These are phyloP conservation scores for Panicum virgatum DNA, from an alignment of 202 grass and related monocot genomes.

Conservation along the genomic window DNA sequence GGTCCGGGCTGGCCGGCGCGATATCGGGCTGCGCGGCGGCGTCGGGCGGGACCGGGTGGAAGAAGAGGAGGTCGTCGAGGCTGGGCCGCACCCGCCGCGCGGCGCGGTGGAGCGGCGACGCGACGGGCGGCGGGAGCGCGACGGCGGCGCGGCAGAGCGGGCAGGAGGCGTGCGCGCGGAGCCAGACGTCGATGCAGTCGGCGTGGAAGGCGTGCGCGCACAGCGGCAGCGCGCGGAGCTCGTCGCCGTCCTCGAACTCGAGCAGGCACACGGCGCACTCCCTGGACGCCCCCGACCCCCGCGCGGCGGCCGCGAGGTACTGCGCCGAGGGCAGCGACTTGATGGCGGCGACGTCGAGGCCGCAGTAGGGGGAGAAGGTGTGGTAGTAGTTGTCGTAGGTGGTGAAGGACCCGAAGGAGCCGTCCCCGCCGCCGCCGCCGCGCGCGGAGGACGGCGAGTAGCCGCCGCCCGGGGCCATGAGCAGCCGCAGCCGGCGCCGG, in stretches of 20 bases:
- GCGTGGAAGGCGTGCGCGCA: conserved; percentile 95
- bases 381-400: conserved; percentile 78
- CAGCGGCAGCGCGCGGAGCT: conserved; percentile 71
- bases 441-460: background rate
- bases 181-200: conserved; percentile 95
- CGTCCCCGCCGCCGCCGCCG: background rate
- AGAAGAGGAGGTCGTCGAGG: conserved; percentile 83
- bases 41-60: conserved; percentile 30
- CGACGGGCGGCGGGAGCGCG: conserved; percentile 42
- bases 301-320: conserved; percentile 40
- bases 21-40: conserved; percentile 45
- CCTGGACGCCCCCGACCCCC: conserved; percentile 43
- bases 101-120: conserved; percentile 45
- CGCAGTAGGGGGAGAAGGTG: conserved; percentile 75
- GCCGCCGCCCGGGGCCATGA: conserved; percentile 18
- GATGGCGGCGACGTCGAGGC: conserved; percentile 82
- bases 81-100: conserved; percentile 63
- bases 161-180: conserved; percentile 82
- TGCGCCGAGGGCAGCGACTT: conserved; percentile 76
- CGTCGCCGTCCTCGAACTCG: conserved; percentile 89
- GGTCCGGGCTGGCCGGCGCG: conserved; percentile 44
- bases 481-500: conserved; percentile 17
- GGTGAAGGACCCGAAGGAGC: conserved; percentile 60
- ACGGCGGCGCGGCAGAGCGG: conserved; percentile 83
- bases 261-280: conserved; percentile 90